Evolutionary conservation across 495 filamentous ascomycete species (phyloP).

Genomic region (Echria macrotheca): DNA sequence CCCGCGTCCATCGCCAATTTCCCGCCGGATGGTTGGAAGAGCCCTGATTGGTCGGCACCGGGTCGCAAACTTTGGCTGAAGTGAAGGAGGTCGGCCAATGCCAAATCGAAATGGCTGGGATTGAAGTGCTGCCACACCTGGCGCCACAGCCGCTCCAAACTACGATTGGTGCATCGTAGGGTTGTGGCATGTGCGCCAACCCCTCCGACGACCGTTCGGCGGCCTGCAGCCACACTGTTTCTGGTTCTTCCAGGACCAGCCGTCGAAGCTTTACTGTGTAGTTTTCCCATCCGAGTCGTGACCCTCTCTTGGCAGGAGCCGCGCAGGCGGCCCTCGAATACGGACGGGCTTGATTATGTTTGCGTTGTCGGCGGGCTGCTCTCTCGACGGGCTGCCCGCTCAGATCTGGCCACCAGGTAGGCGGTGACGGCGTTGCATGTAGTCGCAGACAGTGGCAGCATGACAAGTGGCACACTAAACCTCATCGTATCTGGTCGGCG

Average conservation of each 20-base stretch:
- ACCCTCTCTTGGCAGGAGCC: no score
- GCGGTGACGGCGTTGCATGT: no score
- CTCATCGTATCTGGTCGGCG: slow-evolving; percentile 1
- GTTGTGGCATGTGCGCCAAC: no score
- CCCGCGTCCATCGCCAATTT: slow-evolving; percentile 9
- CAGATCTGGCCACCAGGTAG: not conserved
- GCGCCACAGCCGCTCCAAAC: slow-evolving; percentile 6
- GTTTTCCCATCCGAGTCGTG: no score
- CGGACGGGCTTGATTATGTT: not conserved
- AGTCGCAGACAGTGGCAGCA: slow-evolving; percentile 3
- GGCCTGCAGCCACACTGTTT: slow-evolving; percentile 5
- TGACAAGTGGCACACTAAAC: slow-evolving; percentile 5
- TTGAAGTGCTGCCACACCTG: not conserved
- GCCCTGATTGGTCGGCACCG: slow-evolving; percentile 10
- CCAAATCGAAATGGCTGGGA: not conserved
- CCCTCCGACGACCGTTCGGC: no score
- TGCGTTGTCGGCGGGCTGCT: not conserved
- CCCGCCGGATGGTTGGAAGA: not conserved
- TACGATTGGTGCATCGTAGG: no score
- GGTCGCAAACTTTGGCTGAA: not conserved
- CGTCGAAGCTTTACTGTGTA: no score
- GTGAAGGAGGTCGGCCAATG: not conserved
- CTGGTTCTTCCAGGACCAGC: not conserved
- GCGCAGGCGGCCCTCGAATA: no score
- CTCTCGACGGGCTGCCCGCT: not conserved